Evolutionary conservation across 345 rosid genomes (phyloP).

Genomic region (Pistacia vera): DNA sequence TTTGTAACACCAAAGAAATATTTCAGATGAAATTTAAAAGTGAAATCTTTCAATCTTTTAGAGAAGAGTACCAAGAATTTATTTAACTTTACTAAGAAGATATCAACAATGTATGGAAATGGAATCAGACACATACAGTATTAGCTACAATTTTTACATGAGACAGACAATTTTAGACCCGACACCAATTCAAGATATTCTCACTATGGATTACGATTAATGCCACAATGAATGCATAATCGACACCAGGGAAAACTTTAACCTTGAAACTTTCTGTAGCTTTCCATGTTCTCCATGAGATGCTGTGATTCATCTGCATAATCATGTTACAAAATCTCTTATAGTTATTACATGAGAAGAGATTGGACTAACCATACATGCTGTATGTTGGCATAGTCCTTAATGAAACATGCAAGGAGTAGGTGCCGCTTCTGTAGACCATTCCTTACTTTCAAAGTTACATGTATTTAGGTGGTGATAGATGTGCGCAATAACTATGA

Average conservation of each 20-base stretch:
- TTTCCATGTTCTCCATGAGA: constrained; percentile 56
- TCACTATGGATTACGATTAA: constrained; percentile 51
- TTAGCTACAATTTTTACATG: neutral
- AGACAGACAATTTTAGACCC: neutral
- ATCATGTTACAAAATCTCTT: neutral
- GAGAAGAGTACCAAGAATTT: neutral
- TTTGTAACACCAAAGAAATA: neutral
- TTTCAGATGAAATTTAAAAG: no score
- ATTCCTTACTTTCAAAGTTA: neutral
- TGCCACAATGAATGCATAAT: constrained; percentile 58
- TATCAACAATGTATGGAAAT: neutral
- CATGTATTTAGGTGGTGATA: constrained; percentile 67
- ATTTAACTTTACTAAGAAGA: neutral
- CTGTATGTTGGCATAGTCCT: neutral
- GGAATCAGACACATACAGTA: neutral
- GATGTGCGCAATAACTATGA: constrained; percentile 93
- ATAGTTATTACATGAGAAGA: constrained; percentile 10
- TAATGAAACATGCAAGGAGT: neutral
- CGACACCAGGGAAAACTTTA: constrained; percentile 62
- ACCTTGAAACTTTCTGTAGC: constrained; percentile 55
- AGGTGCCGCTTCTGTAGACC: no score
- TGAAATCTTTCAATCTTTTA: neutral
- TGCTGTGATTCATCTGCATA: constrained; percentile 51
- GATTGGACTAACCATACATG: constrained; percentile 9
- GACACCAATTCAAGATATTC: constrained; percentile 6